Evolutionary conservation across 2,329 filamentous ascomycete species (phyloP), one percentile per base, ranked within the genome.

Genomic region (Talaromyces sp.): DNA sequence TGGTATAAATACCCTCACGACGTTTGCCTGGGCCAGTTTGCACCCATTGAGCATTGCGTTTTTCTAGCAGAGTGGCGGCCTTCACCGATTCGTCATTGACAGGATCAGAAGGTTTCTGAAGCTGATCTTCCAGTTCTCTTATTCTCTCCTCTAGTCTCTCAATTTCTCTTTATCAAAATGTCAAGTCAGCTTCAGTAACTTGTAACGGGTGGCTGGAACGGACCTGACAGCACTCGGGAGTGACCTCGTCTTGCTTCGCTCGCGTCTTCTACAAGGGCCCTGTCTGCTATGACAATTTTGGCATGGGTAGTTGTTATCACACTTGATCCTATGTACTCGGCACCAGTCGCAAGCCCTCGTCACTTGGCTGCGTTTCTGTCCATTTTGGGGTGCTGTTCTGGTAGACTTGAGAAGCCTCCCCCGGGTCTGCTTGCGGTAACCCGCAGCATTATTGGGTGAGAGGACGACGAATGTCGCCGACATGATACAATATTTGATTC

Each of bases 1-100:
- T 72, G 8, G 77, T 74, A 47, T 77, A 74, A 43, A 81, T 77
- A 31, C 78, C 75, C 17, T 79, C 77, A 76, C 77, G 79, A 52
- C 69, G 71, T 37, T 70, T 74, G 45, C 43, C 43, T 47, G 19
- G 19, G 22, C 43, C 43, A 47, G 43, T 19, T 47, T 47, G n/a
- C 4, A 22, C 22, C 43, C 43, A 47, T 47, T 22, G 9, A 2
- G 41, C 13, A 25, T 10, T 22, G 33, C 6, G 7, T 31, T 17
- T 10, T 31, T 59, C 43, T 47, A 56, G 45, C 45, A 62, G 61
- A 61, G 68, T 52, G 31, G 61, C 31, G 58, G 57, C 33, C 61
- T 31, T 67, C 65, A 13, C 66, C 61, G 52, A 69, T 57, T 37
- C 67, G 33, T 67, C 67, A 59, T 77, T 47, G 5, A 27, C 71